Base-by-base conservation (phyloP, 352 stramenopile genomes). In the Phytophthora crassamura region DNA sequence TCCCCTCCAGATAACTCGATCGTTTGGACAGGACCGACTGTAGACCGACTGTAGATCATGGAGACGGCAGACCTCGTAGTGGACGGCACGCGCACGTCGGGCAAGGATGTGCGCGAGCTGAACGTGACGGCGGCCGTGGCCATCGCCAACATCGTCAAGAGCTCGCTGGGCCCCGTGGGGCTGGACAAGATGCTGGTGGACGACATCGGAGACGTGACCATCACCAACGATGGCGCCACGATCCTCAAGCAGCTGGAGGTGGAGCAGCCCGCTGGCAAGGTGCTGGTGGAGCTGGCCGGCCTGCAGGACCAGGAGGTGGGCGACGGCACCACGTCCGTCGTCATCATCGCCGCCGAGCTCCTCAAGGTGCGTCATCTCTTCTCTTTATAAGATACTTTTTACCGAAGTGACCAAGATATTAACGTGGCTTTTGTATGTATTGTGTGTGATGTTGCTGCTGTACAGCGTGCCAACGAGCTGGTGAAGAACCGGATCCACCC, bases 91-190 rank as follows among this genome's bases (percentile, higher is more conserved):
- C 86, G 91, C 60, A 96, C 91, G 69, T 94, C 92, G 46, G 93
- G 93, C 69, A 93, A 97, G 72, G 94, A 98, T 64, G 91, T 98
- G 66, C 89, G 94, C 39, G 94, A 97, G 61, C 89, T 97, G 81
- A 98, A 98, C 64, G 96, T 99, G 45, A 99, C 97, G 52, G 98
- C 98, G 25, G 97, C 96, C 3, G 87, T 99, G 69, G 97, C 98
- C 34, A 98, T 99, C 50, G 97, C 98, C 49, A 99, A 99, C 86
- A 99, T 99, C 77, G 97, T 99, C 64, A 99, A 99, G 86, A 98
- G 90, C 51, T 99, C 93, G 46, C 88, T 99, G 28, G 98, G 98
- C 10, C 98, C 98, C 25, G 97, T 99, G 16, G 98, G 98, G 22
- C 91, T 99, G 32, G 98, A 99, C 83, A 99, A 99, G 88, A 98